A percentile compares a stretch with the other conserved stretches of the same genome.
Conservation (phyloP, 2,329 filamentous ascomycete species). For the Fusarium sp. region DNA sequence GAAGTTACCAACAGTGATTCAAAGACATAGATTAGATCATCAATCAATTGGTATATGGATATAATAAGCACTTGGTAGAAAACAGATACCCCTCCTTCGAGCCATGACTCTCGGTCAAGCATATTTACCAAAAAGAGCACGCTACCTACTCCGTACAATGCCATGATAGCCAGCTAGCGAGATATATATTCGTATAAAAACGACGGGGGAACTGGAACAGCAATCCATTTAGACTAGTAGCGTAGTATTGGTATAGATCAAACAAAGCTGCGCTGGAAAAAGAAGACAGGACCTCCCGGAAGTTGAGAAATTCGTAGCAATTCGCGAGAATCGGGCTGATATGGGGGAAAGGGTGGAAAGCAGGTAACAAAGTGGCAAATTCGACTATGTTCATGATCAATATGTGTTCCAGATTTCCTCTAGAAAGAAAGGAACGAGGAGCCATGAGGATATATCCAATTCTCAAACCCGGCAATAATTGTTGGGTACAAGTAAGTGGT, state of each 20-base stretch:
- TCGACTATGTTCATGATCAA: background rate
- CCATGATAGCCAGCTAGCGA: slow-evolving; percentile 28
- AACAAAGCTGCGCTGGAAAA: slow-evolving; percentile 6
- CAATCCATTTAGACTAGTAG: background rate
- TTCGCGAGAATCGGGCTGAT: background rate
- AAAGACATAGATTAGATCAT: background rate
- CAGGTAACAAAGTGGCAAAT: background rate
- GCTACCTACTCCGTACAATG: slow-evolving; percentile 33
- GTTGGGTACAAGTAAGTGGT: background rate
- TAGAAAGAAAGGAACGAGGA: background rate
- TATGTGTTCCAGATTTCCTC: background rate
- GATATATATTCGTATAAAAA: slow-evolving; percentile 5
- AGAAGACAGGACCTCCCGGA: background rate
- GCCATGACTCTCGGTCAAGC: slow-evolving; percentile 1
- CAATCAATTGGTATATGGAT: slow-evolving; percentile 11
- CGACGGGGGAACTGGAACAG: background rate
- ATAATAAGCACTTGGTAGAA: background rate
- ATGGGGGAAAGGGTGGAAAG: background rate
- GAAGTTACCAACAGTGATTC: background rate
- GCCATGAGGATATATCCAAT: background rate
- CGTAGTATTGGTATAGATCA: background rate
- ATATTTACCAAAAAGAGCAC: slow-evolving; percentile 13
- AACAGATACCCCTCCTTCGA: background rate
- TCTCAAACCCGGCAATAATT: background rate
- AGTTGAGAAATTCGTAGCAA: background rate